phyloP scores from a whole-genome alignment of 768 basidiomycete species.

The Psilocybe cubensis region DNA sequence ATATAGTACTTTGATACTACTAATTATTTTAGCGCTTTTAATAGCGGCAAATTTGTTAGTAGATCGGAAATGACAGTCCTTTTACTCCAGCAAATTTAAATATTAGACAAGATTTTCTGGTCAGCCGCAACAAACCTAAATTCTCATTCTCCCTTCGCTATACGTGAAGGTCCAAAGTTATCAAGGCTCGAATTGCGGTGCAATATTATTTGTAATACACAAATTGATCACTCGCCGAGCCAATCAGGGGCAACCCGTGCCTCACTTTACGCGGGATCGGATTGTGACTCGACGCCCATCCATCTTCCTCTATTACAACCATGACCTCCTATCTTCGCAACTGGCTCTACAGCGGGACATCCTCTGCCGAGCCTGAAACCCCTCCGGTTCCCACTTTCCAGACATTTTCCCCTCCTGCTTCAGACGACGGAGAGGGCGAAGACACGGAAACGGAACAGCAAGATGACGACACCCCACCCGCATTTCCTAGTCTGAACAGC shows the following conservation, averaged over 20 bases:
- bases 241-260: neutral
- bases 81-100: no score
- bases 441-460: slow-evolving; percentile 38
- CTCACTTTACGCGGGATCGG: neutral
- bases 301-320: slow-evolving; percentile 13
- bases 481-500: slow-evolving; percentile 74
- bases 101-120: no score
- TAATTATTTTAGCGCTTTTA: no score
- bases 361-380: slow-evolving; percentile 23
- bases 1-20: no score
- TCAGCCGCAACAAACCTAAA: no score
- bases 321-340: slow-evolving; percentile 66
- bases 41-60: no score
- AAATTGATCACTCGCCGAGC: no score
- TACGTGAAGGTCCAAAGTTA: no score
- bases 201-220: no score
- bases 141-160: no score
- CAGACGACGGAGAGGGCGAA: slow-evolving; percentile 44
- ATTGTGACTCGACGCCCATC: neutral
- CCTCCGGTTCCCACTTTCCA: slow-evolving; percentile 35
- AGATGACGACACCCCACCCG: slow-evolving; percentile 65
- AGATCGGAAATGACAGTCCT: no score
- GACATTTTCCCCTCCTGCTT: slow-evolving; percentile 42
- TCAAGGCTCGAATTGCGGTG: no score
- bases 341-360: slow-evolving; percentile 52